Base-by-base conservation (phyloP, 495 filamentous ascomycete species). In the Hypoxylon fragiforme region DNA sequence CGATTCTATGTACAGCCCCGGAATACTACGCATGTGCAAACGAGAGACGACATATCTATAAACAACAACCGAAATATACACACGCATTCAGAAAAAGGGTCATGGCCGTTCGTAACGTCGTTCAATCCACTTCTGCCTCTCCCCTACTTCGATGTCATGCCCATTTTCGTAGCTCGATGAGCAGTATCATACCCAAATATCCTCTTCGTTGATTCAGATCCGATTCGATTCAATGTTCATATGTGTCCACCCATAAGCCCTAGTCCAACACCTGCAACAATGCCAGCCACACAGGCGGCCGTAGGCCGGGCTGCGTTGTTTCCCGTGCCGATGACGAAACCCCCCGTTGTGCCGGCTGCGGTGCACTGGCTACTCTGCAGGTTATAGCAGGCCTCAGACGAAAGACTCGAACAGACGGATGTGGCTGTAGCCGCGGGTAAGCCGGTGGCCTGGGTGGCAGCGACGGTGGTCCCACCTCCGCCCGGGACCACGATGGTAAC, bases 321-420 rank as follows among this genome's bases (percentile, higher is more conserved):
- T 19, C 39, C 57, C 22, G 49, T 60, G 18, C 63, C 64, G 20
- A 67, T 51, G 16, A 57, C 44, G 30, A 67, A 57, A 1, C 54
- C 65, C n/a, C 43, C 60, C 19, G 60, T 62, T 7, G 56, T 35
- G 15, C 70, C 73, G 50, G 57, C 70, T 2, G 63, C 66, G 7
- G 65, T 67, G 60, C 85, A 88, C 46, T 82, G 78, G 2, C 65
- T 70, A 30, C 80, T 68, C 39, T 78, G 75, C 20, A 87, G 53
- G 12, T 81, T 80, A 60, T 82, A 81, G 49, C 85, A 87, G 24
- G 83, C 85, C 50, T 76, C 55, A 12, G 65, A 57, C 42, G 82
- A 86, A 49, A 88, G 69, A 54, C 81, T 87, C 12, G 78, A 80
- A 68, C 88, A 91, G 7, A 88, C 82, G 13, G 81, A 80, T 3